A percentile compares a stretch with the other conserved stretches of the same genome.
Evolutionary conservation across 108 stramenopile species (phyloP).

Genomic region (Mediolabrus comicus): DNA sequence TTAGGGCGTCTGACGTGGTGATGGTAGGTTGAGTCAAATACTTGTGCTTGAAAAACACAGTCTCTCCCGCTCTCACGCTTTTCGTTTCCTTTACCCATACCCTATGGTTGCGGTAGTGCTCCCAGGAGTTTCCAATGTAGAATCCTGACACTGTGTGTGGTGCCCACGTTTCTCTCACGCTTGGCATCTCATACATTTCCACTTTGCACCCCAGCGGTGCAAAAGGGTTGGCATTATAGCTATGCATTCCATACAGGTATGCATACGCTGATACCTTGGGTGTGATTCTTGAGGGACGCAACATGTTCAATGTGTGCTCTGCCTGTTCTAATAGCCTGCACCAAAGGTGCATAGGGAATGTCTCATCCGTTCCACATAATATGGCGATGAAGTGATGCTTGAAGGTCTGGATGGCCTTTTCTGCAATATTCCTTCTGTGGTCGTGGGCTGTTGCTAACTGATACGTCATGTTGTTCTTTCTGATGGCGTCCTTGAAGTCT

Average conservation of each 20-base stretch:
- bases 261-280: conserved; percentile 3
- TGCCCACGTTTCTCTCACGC: not conserved
- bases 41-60: conserved; percentile 2
- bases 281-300: not conserved
- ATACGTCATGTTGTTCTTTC: not conserved
- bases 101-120: conserved; percentile 8
- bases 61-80: not conserved
- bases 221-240: conserved; percentile 14
- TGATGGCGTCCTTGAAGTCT: conserved; percentile 1
- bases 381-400: conserved; percentile 17
- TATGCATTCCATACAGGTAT: conserved; percentile 2
- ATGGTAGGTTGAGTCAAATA: not conserved
- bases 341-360: conserved; percentile 28
- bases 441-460: conserved; percentile 3
- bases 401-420: conserved; percentile 11
- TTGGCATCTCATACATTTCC: not conserved
- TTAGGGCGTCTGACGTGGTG: too few relatives aligned
- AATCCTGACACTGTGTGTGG: not conserved
- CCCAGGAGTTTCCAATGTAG: conserved; percentile 7
- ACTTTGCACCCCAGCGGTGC: conserved; percentile 14
- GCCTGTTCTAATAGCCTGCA: conserved; percentile 4
- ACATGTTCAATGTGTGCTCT: conserved; percentile 6
- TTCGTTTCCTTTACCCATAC: not conserved
- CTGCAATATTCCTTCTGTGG: conserved; percentile 9
- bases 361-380: not conserved